Evolutionary conservation across 805 yeast genomes (phyloP), one percentile per base, ranked within the genome.

Genomic region (Teunomyces barrocoloradensis): DNA sequence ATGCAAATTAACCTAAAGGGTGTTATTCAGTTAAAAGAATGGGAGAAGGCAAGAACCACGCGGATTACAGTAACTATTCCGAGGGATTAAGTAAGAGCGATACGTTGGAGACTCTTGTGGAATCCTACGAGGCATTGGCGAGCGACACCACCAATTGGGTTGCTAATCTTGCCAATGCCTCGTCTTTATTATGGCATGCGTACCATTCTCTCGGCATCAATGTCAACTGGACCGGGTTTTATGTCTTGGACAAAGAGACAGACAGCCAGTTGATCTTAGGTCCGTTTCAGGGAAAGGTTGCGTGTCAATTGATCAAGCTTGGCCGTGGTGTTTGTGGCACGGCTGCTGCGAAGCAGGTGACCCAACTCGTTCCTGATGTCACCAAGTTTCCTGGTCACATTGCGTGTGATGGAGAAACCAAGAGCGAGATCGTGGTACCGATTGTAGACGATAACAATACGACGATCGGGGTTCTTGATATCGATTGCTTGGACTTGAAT

Each of bases 251-350:
- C 45, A 64, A 71, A 2, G 58, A 62, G 10, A 63, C 59, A 21
- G 42, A 55, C 0, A 41, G 62, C 1, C 81, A 77, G 57, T 71
- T 94, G 44, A 75, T 88, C 18, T 71, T 92, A 33, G 99, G 95
- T 0, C 99, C 99, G 11, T 92, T 92, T 65, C 96, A 89, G 65
- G 99, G 99, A 4, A 89, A 89, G 64, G 97, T 92, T 2, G 98
- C 98, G 0, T 92, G 99, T 59, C 98, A 94, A 65, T 69, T 70
- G 23, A 94, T 92, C 48, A 60, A 70, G 47, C 70, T 85, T 44
- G 97, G 96, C 4, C 75, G 69, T 49, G 99, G 99, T 11, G 98
- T 92, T 0, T 94, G 98, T 69, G 98, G 99, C 4, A 70, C 80
- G 1, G 96, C 96, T 1, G 96, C 96, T 0, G 51, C 60, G 0